Percentiles rank a stretch among this genome's conserved stretches.
phyloP scores from a whole-genome alignment of 345 rosid species.

The Eucalyptus curtisii region DNA sequence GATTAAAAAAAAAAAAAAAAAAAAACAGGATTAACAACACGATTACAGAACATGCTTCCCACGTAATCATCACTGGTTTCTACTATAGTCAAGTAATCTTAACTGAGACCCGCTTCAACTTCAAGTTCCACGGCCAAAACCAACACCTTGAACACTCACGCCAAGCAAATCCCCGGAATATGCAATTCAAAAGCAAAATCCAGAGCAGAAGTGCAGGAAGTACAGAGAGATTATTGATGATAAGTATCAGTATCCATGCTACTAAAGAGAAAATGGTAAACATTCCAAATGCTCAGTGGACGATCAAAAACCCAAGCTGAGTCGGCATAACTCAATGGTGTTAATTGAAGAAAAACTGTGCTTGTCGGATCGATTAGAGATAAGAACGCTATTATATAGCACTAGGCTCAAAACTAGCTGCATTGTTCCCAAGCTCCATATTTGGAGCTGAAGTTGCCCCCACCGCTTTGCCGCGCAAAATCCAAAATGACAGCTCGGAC shows the following conservation, averaged over 20 bases:
- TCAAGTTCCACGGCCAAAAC: not conserved
- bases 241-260: not conserved
- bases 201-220: not conserved
- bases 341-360: not conserved
- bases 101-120: not conserved
- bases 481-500: conserved; percentile 12
- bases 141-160: not conserved
- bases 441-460: conserved; percentile 31
- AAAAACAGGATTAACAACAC: not conserved
- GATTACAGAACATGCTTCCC: not conserved
- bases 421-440: conserved; percentile 29
- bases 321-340: not conserved
- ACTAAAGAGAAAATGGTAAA: not conserved
- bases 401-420: not conserved
- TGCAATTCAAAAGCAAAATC: not conserved
- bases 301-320: not conserved
- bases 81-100: not conserved
- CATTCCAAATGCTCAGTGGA: not conserved
- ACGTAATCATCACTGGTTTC: not conserved
- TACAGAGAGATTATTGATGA: not conserved
- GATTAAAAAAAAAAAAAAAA: not conserved
- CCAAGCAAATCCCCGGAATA: not conserved
- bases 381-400: not conserved
- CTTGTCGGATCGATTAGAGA: not conserved
- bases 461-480: conserved; percentile 15